Percentiles rank a stretch among this genome's conserved stretches.
Evolutionary conservation across 306 rosid species (phyloP).

Genomic region (Quercus berberidifolia): DNA sequence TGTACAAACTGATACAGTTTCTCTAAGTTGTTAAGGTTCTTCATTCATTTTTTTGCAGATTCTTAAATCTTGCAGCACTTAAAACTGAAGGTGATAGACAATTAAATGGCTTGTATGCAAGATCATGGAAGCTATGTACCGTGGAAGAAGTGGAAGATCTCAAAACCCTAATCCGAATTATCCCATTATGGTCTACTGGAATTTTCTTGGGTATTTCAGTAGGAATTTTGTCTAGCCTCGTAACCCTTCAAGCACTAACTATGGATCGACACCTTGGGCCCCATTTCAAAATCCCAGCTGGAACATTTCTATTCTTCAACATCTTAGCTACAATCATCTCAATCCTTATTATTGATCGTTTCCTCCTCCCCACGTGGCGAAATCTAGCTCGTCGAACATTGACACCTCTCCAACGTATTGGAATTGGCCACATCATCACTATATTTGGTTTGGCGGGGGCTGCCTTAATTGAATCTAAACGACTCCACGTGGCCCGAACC

Average conservation of each 20-base stretch:
- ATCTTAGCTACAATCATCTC: conserved; percentile 25
- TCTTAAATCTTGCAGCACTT: conserved; percentile 29
- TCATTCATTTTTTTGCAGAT: neutral
- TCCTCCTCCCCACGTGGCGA: neutral
- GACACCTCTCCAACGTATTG: conserved; percentile 23
- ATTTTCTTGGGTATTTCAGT: conserved; percentile 14
- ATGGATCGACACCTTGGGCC: conserved; percentile 28
- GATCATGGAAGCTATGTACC: conserved; percentile 28
- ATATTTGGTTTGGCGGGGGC: conserved; percentile 6
- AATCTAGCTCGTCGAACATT: neutral
- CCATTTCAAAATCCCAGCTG: conserved; percentile 24
- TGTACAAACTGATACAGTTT: too few relatives aligned
- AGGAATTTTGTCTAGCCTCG: conserved; percentile 5
- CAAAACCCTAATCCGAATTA: conserved; percentile 18
- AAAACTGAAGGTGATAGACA: conserved; percentile 13
- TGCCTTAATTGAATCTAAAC: conserved; percentile 20
- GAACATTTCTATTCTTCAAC: conserved; percentile 19
- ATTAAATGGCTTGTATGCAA: conserved; percentile 2
- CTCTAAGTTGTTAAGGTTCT: neutral
- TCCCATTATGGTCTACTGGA: conserved; percentile 33
- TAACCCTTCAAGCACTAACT: conserved; percentile 26
- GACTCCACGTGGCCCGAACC: conserved; percentile 4
- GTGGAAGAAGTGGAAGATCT: conserved; percentile 38
- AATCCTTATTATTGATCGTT: conserved; percentile 20
- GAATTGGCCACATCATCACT: conserved; percentile 18